Percentiles rank a stretch among this genome's conserved stretches.
Conservation (phyloP, 768 basidiomycete genomes). For the Auriculariales sp. region DNA sequence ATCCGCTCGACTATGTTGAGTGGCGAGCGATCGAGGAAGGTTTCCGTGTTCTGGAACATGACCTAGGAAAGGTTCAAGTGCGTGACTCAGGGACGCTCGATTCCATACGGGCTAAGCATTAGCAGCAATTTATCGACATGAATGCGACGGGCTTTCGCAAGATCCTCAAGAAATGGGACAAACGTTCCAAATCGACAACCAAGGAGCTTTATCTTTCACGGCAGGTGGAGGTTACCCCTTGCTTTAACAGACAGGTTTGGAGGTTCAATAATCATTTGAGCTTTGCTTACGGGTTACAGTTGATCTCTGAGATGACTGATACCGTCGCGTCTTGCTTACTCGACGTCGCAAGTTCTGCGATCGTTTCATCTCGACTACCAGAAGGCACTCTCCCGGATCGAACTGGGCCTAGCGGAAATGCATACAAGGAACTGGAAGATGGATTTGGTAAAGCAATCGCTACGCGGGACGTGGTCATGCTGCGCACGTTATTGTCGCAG, state of each 20-base stretch:
- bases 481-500: constrained; percentile 55
- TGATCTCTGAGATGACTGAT: constrained; percentile 90
- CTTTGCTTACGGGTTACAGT: constrained; percentile 26
- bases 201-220: constrained; percentile 92
- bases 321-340: constrained; percentile 75
- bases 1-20: constrained; percentile 48
- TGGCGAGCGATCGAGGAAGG: constrained; percentile 97
- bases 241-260: constrained; percentile 83
- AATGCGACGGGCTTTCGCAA: constrained; percentile 95
- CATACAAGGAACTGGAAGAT: constrained; percentile 78
- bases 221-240: constrained; percentile 97
- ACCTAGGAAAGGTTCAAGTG: constrained; percentile 91
- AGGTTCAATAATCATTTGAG: background rate
- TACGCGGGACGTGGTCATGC: constrained; percentile 38
- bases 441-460: constrained; percentile 70
- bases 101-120: constrained; percentile 4
- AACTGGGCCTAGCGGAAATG: constrained; percentile 65
- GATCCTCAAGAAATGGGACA: constrained; percentile 97
- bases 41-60: constrained; percentile 84
- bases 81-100: constrained; percentile 11
- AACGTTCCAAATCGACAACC: constrained; percentile 85
- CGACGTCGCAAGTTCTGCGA: too few relatives aligned
- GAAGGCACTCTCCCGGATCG: constrained; percentile 63
- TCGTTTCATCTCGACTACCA: too few relatives aligned
- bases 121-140: constrained; percentile 89